phyloP scores from a whole-genome alignment of 2,329 filamentous ascomycete species.

The Fusarium sp. region DNA sequence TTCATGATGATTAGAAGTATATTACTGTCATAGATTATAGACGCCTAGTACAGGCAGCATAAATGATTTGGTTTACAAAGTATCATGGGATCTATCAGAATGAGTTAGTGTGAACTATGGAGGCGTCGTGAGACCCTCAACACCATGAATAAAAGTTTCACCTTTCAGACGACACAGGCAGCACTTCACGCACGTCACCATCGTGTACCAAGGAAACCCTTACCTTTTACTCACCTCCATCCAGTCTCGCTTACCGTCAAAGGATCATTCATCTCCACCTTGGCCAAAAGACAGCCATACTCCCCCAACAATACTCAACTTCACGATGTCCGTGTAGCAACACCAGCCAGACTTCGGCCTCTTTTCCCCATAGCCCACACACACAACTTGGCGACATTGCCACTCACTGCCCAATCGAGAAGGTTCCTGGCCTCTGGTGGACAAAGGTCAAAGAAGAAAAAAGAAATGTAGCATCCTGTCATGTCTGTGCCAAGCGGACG shows the following conservation, averaged over 20 bases:
- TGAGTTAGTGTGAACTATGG: background rate
- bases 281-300: slow-evolving; percentile 9
- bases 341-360: slow-evolving; percentile 12
- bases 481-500: slow-evolving; percentile 24
- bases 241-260: slow-evolving; percentile 14
- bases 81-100: slow-evolving; percentile 1
- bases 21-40: background rate
- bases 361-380: slow-evolving; percentile 25
- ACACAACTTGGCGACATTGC: slow-evolving; percentile 34
- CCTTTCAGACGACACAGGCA: background rate
- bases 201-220: slow-evolving; percentile 1
- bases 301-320: slow-evolving; percentile 16
- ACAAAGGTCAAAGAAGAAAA: slow-evolving; percentile 13
- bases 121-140: slow-evolving; percentile 8
- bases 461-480: slow-evolving; percentile 25
- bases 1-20: slow-evolving; percentile 5
- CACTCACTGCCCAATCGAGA: slow-evolving; percentile 45
- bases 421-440: slow-evolving; percentile 42
- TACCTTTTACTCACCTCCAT: slow-evolving; percentile 18
- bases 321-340: slow-evolving; percentile 14
- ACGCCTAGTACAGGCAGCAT: background rate
- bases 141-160: slow-evolving; percentile 15
- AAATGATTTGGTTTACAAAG: background rate
- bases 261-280: slow-evolving; percentile 15
- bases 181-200: slow-evolving; percentile 12